phyloP scores from a whole-genome alignment of 306 rosid genomes.

The Inga oerstediana region DNA sequence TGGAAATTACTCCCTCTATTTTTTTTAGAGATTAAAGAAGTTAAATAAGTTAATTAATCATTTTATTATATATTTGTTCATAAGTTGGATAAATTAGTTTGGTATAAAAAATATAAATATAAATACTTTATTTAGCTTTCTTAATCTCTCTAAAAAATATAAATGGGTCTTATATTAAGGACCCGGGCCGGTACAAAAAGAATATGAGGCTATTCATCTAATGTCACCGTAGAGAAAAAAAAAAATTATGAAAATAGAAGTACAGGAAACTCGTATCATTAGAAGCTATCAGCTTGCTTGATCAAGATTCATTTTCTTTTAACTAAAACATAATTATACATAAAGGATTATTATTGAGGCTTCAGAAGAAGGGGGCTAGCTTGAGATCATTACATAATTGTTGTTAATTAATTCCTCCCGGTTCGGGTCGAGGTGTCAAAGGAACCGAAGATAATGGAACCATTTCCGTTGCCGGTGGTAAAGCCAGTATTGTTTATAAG shows the following conservation, averaged over 20 bases:
- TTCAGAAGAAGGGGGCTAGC: neutral
- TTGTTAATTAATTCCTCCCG: neutral
- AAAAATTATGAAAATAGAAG: neutral
- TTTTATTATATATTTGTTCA: no score
- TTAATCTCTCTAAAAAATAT: no score
- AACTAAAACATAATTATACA: neutral
- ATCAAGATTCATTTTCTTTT: neutral
- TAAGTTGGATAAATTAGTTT: no score
- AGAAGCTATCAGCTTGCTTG: neutral
- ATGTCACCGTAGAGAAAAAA: neutral
- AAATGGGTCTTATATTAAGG: no score
- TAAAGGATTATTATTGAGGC: neutral
- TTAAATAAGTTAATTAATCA: no score
- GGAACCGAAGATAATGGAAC: constrained; percentile 43
- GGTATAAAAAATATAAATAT: no score
- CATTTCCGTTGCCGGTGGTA: constrained; percentile 48
- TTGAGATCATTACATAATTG: neutral
- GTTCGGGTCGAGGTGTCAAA: constrained; percentile 28
- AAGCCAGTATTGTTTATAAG: constrained; percentile 51
- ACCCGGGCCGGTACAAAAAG: no score
- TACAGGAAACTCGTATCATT: constrained; percentile 19
- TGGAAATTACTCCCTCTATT: no score
- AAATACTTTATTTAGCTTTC: no score
- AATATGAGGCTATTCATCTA: neutral
- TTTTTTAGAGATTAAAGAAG: no score